Evolutionary conservation across 306 rosid species (phyloP), one percentile per base, ranked within the genome.

Genomic region (Cicer chorassanicum): DNA sequence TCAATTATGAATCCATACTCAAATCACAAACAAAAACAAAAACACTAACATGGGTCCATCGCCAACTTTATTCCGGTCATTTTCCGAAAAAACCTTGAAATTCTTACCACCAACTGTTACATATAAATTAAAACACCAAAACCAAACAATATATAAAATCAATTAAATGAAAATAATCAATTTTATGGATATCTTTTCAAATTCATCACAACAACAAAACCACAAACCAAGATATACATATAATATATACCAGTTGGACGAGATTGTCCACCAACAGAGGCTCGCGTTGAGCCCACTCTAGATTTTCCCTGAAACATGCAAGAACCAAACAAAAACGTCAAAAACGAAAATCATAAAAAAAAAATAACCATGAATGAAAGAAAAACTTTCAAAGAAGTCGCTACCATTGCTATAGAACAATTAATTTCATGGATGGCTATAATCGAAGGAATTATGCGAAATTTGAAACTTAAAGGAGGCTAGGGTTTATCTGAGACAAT

Each of bases 41-140:
- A 39, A 43, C 5, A 73, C 86, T 57, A 76, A 90, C 95, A 45
- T 53, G 74, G 67, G 40, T 36, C 57, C 77, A 55, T 86, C 81
- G 11, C 78, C 90, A 42, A 54, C 64, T 73, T 87, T 84, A 68
- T 56, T 57, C 69, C 49, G 19, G 68, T 82, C 88, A 46, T 45
- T 81, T 69, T 89, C 95, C 2, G 82, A 29, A 76, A 76, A 87
- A 38, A 89, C 84, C 86, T 87, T 89, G 44, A 88, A 87, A 68
- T 14, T 76, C 66, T 76, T 69, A 13, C 70, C 63, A 60, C 85
- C 87, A 18, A 38, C 93, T 85, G 83, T 59, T 80, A 19, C 8
- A 73, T 19, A 39, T 2, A 67, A 8, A 59, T 8, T 1, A 48
- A 29, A 74, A 74, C 49, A 67, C 19, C 34, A 44, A 67, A 46